Evolutionary conservation across 805 yeast species (phyloP).

Genomic region (Metschnikowia cerradonensis): DNA sequence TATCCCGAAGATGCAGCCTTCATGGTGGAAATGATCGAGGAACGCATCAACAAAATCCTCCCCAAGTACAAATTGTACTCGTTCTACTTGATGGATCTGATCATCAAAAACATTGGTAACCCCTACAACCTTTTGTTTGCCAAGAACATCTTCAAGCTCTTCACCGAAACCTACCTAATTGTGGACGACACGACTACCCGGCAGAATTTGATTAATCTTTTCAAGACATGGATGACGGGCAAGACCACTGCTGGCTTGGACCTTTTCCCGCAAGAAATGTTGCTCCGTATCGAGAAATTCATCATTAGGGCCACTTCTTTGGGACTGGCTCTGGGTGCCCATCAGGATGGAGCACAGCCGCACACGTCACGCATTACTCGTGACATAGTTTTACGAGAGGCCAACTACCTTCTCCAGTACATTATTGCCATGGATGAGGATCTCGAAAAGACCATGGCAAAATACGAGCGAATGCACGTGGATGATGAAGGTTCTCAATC

Average conservation of each 20-base stretch:
- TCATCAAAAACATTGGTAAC: conserved; percentile 40
- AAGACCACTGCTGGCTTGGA: conserved; percentile 33
- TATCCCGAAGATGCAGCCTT: conserved; percentile 29
- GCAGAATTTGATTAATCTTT: conserved; percentile 37
- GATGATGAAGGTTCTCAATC: not conserved
- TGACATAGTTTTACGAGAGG: conserved; percentile 35
- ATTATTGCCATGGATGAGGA: conserved; percentile 29
- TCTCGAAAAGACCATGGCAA: conserved; percentile 18
- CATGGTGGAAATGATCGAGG: conserved; percentile 33
- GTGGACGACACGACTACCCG: conserved; percentile 39
- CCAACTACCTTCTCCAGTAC: conserved; percentile 32
- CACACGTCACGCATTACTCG: conserved; percentile 13
- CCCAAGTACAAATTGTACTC: conserved; percentile 35
- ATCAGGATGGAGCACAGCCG: conserved; percentile 9
- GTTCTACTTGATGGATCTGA: conserved; percentile 39
- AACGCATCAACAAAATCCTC: conserved; percentile 32
- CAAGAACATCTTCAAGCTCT: conserved; percentile 29
- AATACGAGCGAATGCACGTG: not conserved
- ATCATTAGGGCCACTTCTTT: conserved; percentile 37
- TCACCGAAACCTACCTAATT: conserved; percentile 37
- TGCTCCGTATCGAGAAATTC: conserved; percentile 34
- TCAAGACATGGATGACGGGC: conserved; percentile 38
- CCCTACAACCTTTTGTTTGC: conserved; percentile 41
- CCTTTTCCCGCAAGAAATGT: conserved; percentile 27
- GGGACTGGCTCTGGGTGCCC: conserved; percentile 8